Base-by-base conservation (phyloP, 192 early-diverging fungal genomes). In the Dimargaris xerosporica region DNA sequence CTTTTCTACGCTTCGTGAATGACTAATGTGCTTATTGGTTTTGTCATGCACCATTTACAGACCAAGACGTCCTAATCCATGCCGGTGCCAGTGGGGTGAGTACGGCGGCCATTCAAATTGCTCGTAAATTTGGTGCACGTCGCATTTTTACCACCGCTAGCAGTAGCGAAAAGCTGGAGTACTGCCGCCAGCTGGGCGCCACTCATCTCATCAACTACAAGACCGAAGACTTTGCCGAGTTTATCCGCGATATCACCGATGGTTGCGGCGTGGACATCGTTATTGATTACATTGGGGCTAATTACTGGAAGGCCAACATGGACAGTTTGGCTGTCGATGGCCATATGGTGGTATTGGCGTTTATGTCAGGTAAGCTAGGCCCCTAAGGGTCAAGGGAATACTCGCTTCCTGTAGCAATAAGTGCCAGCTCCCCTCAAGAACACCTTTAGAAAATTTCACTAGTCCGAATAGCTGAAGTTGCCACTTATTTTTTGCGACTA, bases 191-290 rank as follows among this genome's bases (percentile, higher is more conserved):
- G 7, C 64, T 87, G 11, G 89, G 89, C 5, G 87, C 89, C 11
- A 88, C 85, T 3, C 77, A 80, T 47, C 82, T 66, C 19, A 77
- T 91, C 71, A 88, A 91, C 73, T 90, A 89, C 76, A 88, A 82
- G 69, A 75, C 67, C 54, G 73, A 77, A 45, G 73, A 81, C 61
- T 91, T 81, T 73, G 72, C 67, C 25, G 70, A 82, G 15, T 66
- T 73, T 17, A 70, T 90, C 5, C 56, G 65, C 5, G 53, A 78
- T 15, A 67, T 74, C 42, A 89, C 86, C 29, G 72, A 61, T 26
- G 75, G 73, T 7, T 76, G 79, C 31, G 90, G 90, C 19, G 90
- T 87, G 30, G 75, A 90, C 65, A 71, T 84, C 29, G 62, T 90
- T 30, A 72, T 90, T 47, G 90, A 92, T 61, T 84, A 82, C 64